phyloP scores from a whole-genome alignment of 768 basidiomycete species.

The Psilocybe cyanescens region DNA sequence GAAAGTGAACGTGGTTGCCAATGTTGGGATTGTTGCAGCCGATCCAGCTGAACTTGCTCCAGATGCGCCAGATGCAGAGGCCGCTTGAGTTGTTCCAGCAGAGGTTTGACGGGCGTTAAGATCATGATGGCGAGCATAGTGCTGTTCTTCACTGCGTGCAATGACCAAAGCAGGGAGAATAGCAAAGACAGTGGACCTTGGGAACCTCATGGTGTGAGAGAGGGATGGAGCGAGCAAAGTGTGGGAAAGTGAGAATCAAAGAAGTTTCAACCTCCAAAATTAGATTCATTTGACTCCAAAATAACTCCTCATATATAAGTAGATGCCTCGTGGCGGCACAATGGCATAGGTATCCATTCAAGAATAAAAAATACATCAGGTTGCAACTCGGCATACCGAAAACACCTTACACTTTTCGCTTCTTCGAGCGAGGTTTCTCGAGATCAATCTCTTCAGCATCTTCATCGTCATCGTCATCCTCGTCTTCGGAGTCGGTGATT shows the following conservation, averaged over 20 bases:
- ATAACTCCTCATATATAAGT: constrained; percentile 7
- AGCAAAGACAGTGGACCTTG: constrained; percentile 32
- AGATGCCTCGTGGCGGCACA: constrained; percentile 9
- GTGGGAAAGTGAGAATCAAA: constrained; percentile 13
- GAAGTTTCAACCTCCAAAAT: constrained; percentile 7
- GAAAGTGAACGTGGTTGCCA: constrained; percentile 28
- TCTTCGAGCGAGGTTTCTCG: constrained; percentile 81
- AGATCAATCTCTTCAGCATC: constrained; percentile 88
- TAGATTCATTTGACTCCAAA: constrained; percentile 4
- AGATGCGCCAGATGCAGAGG: background rate
- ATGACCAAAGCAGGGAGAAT: constrained; percentile 45
- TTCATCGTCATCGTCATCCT: constrained; percentile 73
- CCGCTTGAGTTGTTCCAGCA: background rate
- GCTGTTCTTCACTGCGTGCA: constrained; percentile 34
- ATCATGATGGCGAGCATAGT: constrained; percentile 22
- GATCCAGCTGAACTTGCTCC: background rate
- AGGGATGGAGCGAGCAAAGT: constrained; percentile 20
- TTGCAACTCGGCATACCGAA: constrained; percentile 8
- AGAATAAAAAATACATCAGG: constrained; percentile 5
- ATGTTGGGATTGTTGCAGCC: background rate
- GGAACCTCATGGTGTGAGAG: constrained; percentile 37
- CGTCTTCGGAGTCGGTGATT: constrained; percentile 63
- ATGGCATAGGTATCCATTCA: constrained; percentile 3
- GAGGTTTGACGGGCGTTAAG: constrained; percentile 30
- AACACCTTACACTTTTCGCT: constrained; percentile 57